Percentiles rank a stretch among this genome's conserved stretches.
Conservation (phyloP, 73 alveolate genomes). For the Paramecium caudatum region DNA sequence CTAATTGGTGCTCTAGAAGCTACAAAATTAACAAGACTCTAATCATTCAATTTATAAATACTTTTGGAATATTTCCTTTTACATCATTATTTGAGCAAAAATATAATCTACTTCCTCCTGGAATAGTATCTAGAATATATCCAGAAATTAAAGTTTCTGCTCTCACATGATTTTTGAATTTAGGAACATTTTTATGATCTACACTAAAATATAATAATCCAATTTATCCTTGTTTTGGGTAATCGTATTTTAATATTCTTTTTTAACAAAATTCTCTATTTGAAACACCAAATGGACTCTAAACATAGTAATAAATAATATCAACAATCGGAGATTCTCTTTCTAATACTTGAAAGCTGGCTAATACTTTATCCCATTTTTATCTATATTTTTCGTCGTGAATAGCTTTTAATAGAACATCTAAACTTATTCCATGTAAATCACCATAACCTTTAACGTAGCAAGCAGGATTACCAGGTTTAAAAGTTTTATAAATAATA, state of each 20-base stretch:
- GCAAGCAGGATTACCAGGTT: slow-evolving; percentile 67
- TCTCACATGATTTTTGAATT: slow-evolving; percentile 66
- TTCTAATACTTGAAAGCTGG: slow-evolving; percentile 65
- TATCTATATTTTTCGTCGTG: slow-evolving; percentile 66
- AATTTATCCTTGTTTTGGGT: slow-evolving; percentile 69
- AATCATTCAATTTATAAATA: not conserved
- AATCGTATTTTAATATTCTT: slow-evolving; percentile 68
- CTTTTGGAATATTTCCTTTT: slow-evolving; percentile 77
- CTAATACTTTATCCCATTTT: slow-evolving; percentile 75
- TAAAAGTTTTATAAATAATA: slow-evolving; percentile 39
- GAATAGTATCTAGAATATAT: slow-evolving; percentile 70
- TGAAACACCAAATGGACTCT: slow-evolving; percentile 77
- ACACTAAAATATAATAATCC: slow-evolving; percentile 66
- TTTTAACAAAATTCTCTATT: slow-evolving; percentile 74
- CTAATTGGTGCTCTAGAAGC: slow-evolving; percentile 80
- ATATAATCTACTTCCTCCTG: slow-evolving; percentile 64
- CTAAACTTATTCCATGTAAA: not conserved
- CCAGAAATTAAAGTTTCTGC: slow-evolving; percentile 79
- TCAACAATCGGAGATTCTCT: slow-evolving; percentile 68
- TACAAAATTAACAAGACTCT: slow-evolving; percentile 66
- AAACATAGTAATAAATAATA: slow-evolving; percentile 66
- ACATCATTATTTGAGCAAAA: slow-evolving; percentile 75
- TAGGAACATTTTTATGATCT: slow-evolving; percentile 75
- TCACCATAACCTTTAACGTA: slow-evolving; percentile 57
- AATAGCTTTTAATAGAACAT: slow-evolving; percentile 69